Percentiles rank a stretch among this genome's conserved stretches.
These are phyloP conservation scores for Phytopythium delawarense DNA, from an alignment of 352 stramenopile species.

Conservation along the genomic window DNA sequence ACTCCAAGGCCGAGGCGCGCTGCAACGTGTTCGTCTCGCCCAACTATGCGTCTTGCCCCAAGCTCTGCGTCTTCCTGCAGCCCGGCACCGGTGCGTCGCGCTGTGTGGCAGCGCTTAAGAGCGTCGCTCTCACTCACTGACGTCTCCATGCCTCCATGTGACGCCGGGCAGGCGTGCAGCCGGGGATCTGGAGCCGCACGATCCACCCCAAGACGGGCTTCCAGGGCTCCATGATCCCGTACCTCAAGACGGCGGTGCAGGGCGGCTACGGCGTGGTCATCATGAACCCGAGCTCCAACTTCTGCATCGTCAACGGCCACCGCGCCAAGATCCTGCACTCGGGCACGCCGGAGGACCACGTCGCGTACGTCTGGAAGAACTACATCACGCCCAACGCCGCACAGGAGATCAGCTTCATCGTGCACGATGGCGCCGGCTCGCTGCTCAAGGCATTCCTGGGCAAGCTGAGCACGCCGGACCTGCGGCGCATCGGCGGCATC, in stretches of 20 bases:
- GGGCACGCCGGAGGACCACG: conserved; percentile 66
- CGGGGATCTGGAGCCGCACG: conserved; percentile 65
- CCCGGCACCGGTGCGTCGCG: conserved; percentile 35
- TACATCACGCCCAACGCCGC: conserved; percentile 79
- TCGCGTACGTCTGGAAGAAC: conserved; percentile 85
- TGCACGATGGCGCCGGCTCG: conserved; percentile 61
- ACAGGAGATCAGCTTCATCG: conserved; percentile 84
- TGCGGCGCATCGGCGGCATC: conserved; percentile 66
- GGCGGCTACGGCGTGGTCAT: conserved; percentile 80
- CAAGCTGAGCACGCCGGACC: conserved; percentile 48
- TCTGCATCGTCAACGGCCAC: conserved; percentile 72
- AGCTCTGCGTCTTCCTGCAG: conserved; percentile 84
- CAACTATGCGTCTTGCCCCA: conserved; percentile 76
- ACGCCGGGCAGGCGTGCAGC: conserved; percentile 40
- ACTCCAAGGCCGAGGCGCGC: conserved; percentile 80
- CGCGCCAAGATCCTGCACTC: conserved; percentile 82
- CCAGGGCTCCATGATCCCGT: conserved; percentile 85
- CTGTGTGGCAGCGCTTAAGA: not conserved
- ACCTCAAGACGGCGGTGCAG: conserved; percentile 83
- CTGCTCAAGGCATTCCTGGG: conserved; percentile 73
- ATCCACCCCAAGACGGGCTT: conserved; percentile 81
- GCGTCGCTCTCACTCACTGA: not conserved
- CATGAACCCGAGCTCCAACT: conserved; percentile 83
- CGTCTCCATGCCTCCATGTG: not conserved
- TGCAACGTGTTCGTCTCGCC: conserved; percentile 85